A percentile compares a stretch with the other conserved stretches of the same genome.
Conservation (phyloP, 352 stramenopile species). For the Globisporangium solare region DNA sequence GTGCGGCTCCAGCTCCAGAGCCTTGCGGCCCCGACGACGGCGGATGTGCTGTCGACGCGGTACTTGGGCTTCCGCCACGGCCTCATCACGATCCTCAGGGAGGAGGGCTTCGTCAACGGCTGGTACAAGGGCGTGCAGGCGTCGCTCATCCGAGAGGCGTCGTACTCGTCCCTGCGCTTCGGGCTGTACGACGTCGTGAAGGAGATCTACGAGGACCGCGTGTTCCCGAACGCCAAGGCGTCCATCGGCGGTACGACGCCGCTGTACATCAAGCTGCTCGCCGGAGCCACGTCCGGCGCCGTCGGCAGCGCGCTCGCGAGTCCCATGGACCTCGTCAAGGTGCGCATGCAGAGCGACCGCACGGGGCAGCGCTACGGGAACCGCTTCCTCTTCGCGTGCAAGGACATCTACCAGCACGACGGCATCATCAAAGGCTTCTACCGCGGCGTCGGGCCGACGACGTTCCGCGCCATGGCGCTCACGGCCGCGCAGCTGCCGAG, state of each 20-base stretch:
- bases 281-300: constrained; percentile 51
- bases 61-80: constrained; percentile 58
- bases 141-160: constrained; percentile 60
- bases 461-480: constrained; percentile 63
- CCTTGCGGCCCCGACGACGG: constrained; percentile 19
- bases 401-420: constrained; percentile 56
- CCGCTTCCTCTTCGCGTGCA: constrained; percentile 56
- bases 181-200: constrained; percentile 79
- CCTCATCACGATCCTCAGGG: constrained; percentile 42
- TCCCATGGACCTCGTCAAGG: constrained; percentile 75
- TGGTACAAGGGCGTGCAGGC: constrained; percentile 59
- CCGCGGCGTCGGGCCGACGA: constrained; percentile 60
- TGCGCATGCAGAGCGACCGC: constrained; percentile 73
- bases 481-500: constrained; percentile 71
- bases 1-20: constrained; percentile 61
- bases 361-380: constrained; percentile 56
- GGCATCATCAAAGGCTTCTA: constrained; percentile 66
- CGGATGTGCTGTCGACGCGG: constrained; percentile 21
- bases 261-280: constrained; percentile 65
- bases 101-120: constrained; percentile 48
- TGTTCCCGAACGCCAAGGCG: constrained; percentile 35
- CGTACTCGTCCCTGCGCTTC: constrained; percentile 77
- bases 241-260: constrained; percentile 33
- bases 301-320: constrained; percentile 69
- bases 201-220: constrained; percentile 51